Percentiles rank a stretch among this genome's conserved stretches.
phyloP scores from a whole-genome alignment of 2,329 filamentous ascomycete species.

The Curvularia lunata region DNA sequence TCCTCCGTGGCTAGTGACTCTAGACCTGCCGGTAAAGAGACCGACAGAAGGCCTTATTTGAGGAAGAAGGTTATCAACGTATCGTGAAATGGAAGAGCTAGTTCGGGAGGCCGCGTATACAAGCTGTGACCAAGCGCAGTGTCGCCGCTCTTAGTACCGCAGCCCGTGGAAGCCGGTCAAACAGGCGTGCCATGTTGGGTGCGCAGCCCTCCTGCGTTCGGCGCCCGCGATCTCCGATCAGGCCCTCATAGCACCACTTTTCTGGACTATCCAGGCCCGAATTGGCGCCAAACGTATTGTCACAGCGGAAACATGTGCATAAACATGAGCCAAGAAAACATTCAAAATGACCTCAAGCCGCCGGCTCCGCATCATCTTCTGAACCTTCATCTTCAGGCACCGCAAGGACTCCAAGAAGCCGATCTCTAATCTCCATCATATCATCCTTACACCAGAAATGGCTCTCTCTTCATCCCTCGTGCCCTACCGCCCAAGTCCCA shows the following conservation, averaged over 20 bases:
- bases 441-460: slow-evolving; percentile 15
- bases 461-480: slow-evolving; percentile 22
- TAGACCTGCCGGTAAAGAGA: slow-evolving; percentile 46
- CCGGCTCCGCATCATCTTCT: background rate
- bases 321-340: background rate
- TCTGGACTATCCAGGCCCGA: background rate
- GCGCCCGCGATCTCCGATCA: slow-evolving; percentile 13
- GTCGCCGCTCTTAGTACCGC: slow-evolving; percentile 4
- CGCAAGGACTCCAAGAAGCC: background rate
- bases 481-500: slow-evolving; percentile 15
- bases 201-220: slow-evolving; percentile 12
- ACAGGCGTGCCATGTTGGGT: background rate
- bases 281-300: slow-evolving; percentile 13
- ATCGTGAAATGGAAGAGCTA: no score
- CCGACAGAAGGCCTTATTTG: background rate
- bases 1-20: slow-evolving; percentile 61
- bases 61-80: background rate
- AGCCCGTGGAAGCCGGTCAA: slow-evolving; percentile 7
- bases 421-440: background rate
- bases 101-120: background rate
- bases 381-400: background rate
- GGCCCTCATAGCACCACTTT: background rate
- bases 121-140: background rate
- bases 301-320: background rate
- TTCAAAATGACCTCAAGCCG: background rate